These are phyloP conservation scores for Microdochium bolleyi DNA, from an alignment of 2,329 filamentous ascomycete species.

Conservation along the genomic window DNA sequence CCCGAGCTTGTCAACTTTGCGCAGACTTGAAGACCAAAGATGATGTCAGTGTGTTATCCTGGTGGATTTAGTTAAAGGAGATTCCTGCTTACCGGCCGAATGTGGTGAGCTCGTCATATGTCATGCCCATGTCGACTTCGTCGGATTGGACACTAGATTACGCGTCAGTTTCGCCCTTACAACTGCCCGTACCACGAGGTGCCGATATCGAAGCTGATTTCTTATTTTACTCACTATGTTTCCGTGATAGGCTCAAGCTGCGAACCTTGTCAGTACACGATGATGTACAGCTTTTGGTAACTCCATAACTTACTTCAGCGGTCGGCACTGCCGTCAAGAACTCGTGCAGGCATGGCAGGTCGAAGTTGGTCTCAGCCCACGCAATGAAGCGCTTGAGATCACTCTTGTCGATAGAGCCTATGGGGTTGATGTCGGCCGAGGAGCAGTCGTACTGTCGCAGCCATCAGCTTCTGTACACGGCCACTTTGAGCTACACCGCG, in stretches of 20 bases:
- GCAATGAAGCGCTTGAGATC: slow-evolving; percentile 65
- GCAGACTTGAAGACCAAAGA: slow-evolving; percentile 11
- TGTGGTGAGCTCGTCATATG: slow-evolving; percentile 35
- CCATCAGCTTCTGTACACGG: neutral
- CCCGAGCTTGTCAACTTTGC: slow-evolving; percentile 38
- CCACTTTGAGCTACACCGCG: neutral
- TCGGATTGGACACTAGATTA: slow-evolving; percentile 29
- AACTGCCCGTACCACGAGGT: too few relatives aligned
- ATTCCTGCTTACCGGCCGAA: slow-evolving; percentile 14
- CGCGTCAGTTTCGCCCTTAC: slow-evolving; percentile 1
- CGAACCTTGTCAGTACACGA: neutral
- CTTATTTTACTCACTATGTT: slow-evolving; percentile 39
- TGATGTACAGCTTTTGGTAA: neutral
- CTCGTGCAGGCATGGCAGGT: slow-evolving; percentile 54
- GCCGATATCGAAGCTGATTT: too few relatives aligned
- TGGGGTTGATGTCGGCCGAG: slow-evolving; percentile 50
- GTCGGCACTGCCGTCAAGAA: slow-evolving; percentile 59
- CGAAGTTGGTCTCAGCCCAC: slow-evolving; percentile 52
- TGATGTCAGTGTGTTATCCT: slow-evolving; percentile 10
- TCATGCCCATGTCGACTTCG: slow-evolving; percentile 45
- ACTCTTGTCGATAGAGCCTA: slow-evolving; percentile 53
- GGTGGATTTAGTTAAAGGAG: slow-evolving; percentile 10
- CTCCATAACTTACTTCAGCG: slow-evolving; percentile 31
- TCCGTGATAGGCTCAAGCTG: slow-evolving; percentile 55
- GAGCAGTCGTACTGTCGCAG: slow-evolving; percentile 29